Evolutionary conservation across 176 grass and related monocot species (phyloP), one percentile per base, ranked within the genome.

Genomic region (Musa troglodytarum): DNA sequence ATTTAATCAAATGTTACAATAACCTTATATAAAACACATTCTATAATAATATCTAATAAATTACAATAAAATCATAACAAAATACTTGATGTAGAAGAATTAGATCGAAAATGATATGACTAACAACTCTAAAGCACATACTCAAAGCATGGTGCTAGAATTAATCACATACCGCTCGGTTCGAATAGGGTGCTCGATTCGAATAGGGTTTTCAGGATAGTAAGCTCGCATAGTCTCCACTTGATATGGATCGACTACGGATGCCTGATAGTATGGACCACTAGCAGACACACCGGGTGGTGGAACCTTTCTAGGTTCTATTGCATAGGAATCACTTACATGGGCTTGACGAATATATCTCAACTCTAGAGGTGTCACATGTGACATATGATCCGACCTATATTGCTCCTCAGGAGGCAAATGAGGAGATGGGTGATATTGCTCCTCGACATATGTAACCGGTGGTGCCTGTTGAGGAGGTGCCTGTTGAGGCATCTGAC

Each of bases 241-340:
- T 75, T 50, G 81, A 79, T 70, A 70, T 23, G 65, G 66, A 79
- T 71, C 65, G 16, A 19, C 55, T 70, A 16, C 0, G 22, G 65
- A 52, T 82, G 66, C 50, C 1, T 25, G 81, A 81, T 85, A 92
- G 65, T 77, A 88, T 1, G 26, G 24, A 87, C 83, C 89, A 85
- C 74, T 75, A 75, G 74, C 79, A 76, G 79, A 19, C 50, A 74
- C 77, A 51, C 15, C 26, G 8, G 63, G 28, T 70, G 67, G 64
- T 69, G 80, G 79, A 75, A 79, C 25, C 55, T 58, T 74, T 28
- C 17, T 66, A 78, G 83, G 71, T 62, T 85, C 83, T 0, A 66
- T 28, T 65, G 61, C 72, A 74, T 50, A 67, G 29, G 58, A 68
- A 74, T 79, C 89, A 86, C 63, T 70, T 10, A 54, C 21, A 73